These are phyloP conservation scores for Chloromonas sp. DNA, from an alignment of 163 green algal genomes.

Conservation along the genomic window DNA sequence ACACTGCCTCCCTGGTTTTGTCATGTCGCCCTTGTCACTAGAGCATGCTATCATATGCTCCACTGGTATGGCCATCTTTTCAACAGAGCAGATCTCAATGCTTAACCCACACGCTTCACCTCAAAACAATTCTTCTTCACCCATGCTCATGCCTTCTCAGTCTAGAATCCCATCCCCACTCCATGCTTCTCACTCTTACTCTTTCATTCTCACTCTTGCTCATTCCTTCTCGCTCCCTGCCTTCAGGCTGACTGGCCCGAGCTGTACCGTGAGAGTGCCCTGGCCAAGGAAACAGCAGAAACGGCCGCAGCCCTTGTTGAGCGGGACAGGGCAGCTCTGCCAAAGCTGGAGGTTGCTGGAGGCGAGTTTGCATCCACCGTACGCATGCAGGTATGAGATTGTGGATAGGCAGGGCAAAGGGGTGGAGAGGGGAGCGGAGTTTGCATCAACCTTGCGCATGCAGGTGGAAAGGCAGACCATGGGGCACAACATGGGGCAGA, in stretches of 20 bases:
- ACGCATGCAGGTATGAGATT: background rate
- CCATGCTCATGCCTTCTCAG: too few relatives aligned
- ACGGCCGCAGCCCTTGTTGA: conserved; percentile 7
- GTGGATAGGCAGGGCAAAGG: background rate
- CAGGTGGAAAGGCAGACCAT: background rate
- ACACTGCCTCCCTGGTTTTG: too few relatives aligned
- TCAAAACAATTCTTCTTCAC: too few relatives aligned
- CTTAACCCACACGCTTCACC: too few relatives aligned
- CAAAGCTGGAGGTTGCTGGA: background rate
- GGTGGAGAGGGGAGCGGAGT: background rate
- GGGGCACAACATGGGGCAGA: too few relatives aligned
- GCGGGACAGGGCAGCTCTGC: background rate
- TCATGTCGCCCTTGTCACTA: too few relatives aligned
- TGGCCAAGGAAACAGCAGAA: background rate
- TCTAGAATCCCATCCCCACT: too few relatives aligned
- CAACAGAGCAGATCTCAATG: too few relatives aligned
- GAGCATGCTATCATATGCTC: too few relatives aligned
- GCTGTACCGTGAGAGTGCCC: conserved; percentile 4
- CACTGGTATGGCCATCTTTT: too few relatives aligned
- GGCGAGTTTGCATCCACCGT: conserved; percentile 3
- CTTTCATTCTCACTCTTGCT: background rate
- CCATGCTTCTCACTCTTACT: background rate
- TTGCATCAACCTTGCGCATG: background rate
- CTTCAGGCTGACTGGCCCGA: conserved; percentile 5
- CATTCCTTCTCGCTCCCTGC: background rate